A percentile compares a stretch with the other conserved stretches of the same genome.
These are phyloP conservation scores for Septoria linicola DNA, from an alignment of 2,329 filamentous ascomycete species.

Conservation along the genomic window DNA sequence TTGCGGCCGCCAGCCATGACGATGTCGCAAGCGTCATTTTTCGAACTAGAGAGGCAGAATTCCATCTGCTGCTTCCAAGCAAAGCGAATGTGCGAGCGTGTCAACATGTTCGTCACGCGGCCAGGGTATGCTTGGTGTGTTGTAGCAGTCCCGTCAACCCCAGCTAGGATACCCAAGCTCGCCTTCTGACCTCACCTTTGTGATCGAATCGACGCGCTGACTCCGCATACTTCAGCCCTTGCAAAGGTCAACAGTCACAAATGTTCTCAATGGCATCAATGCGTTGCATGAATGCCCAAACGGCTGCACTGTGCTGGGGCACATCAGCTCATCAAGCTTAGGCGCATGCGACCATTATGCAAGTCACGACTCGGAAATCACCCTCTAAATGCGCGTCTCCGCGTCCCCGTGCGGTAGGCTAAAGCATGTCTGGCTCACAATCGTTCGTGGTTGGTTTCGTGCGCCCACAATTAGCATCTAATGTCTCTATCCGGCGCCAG, in stretches of 20 bases:
- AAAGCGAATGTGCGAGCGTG: not conserved
- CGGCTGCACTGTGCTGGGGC: not conserved
- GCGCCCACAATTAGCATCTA: constrained; percentile 6
- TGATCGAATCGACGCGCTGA: constrained; percentile 16
- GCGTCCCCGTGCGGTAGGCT: constrained; percentile 22
- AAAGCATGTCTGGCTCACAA: constrained; percentile 1
- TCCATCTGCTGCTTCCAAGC: not conserved
- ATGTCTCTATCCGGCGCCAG: constrained; percentile 8
- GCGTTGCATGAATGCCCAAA: constrained; percentile 10
- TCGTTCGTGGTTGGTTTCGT: constrained; percentile 21
- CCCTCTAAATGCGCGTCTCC: not conserved
- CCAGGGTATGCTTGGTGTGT: not conserved
- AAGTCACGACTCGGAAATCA: constrained; percentile 13
- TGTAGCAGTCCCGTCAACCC: not conserved
- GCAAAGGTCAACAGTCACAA: not conserved
- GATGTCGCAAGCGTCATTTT: not conserved
- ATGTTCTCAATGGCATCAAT: constrained; percentile 9
- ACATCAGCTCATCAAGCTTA: constrained; percentile 5
- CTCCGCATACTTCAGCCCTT: constrained; percentile 21
- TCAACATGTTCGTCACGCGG: not conserved
- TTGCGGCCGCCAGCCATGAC: constrained; percentile 11
- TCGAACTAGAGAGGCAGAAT: not conserved
- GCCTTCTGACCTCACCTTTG: constrained; percentile 8
- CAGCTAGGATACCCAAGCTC: not conserved
- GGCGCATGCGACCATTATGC: constrained; percentile 3